Evolutionary conservation across 1,284 basidiomycete genomes (phyloP).

Genomic region (Pholiota adiposa): DNA sequence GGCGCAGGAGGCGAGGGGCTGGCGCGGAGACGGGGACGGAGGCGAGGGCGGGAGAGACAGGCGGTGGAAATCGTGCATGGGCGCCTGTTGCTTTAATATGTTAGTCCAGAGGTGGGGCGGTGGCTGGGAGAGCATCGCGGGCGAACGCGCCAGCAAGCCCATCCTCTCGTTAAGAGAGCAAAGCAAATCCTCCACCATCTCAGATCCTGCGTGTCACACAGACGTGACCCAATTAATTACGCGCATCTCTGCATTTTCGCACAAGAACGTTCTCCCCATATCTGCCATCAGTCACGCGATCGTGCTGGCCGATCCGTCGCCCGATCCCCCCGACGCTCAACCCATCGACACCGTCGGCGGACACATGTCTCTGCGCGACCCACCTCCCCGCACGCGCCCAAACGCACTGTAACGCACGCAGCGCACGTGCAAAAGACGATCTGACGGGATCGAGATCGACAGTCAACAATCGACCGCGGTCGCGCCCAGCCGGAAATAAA

Average conservation of each 20-base stretch:
- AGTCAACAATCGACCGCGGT: neutral
- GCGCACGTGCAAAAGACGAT: neutral
- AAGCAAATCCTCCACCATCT: constrained; percentile 22
- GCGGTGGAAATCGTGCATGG: neutral
- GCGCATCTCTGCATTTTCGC: constrained; percentile 20
- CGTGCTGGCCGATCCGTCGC: constrained; percentile 3
- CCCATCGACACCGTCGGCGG: too few species aligned
- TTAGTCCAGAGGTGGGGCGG: constrained; percentile 30
- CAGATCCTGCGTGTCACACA: constrained; percentile 21
- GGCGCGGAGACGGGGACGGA: constrained; percentile 7
- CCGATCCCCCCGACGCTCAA: constrained; percentile 2
- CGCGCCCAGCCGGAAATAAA: neutral
- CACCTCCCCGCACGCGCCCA: neutral
- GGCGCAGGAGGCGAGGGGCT: neutral
- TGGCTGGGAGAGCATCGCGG: constrained; percentile 38
- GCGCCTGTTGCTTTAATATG: neutral
- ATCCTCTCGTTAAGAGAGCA: constrained; percentile 20
- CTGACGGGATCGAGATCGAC: neutral
- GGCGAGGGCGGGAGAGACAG: neutral
- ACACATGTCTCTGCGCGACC: too few species aligned
- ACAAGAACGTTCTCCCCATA: constrained; percentile 25
- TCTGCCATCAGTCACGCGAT: constrained; percentile 26
- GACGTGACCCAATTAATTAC: constrained; percentile 23
- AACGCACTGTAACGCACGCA: too few species aligned
- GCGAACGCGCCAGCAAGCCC: constrained; percentile 3